These are phyloP conservation scores for Furcasterigmium sp. DNA, from an alignment of 2,329 filamentous ascomycete genomes.

Conservation along the genomic window DNA sequence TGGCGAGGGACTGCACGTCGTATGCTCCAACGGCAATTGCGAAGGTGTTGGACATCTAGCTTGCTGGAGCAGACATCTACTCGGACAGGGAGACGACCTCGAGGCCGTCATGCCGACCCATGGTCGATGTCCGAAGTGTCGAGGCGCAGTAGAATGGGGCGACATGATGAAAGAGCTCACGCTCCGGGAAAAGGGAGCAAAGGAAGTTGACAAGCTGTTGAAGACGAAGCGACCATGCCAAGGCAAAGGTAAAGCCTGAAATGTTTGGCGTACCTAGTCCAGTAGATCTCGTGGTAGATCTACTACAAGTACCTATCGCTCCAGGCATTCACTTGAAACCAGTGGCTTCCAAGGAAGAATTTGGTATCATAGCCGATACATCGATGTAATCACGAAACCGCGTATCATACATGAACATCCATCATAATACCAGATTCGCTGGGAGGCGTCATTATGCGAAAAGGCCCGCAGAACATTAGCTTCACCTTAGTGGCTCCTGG, in stretches of 20 bases:
- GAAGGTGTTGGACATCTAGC: conserved; percentile 54
- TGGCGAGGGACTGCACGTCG: conserved; percentile 46
- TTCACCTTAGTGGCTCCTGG: background rate
- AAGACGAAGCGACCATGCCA: conserved; percentile 36
- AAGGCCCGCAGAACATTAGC: no score
- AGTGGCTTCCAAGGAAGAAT: no score
- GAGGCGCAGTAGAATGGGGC: conserved; percentile 59
- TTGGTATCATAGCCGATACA: no score
- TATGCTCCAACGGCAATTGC: conserved; percentile 50
- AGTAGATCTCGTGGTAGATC: no score
- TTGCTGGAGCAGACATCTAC: conserved; percentile 52
- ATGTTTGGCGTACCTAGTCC: conserved; percentile 3
- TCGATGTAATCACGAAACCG: no score
- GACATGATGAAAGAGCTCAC: conserved; percentile 80
- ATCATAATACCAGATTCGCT: no score
- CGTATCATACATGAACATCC: no score
- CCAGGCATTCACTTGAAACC: no score
- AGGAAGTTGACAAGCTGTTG: conserved; percentile 65
- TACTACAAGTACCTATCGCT: no score
- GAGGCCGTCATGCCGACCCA: conserved; percentile 57
- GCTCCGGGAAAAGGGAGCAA: conserved; percentile 63
- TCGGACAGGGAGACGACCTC: conserved; percentile 26
- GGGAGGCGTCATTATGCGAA: no score
- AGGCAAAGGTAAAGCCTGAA: conserved; percentile 14
- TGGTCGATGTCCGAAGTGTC: conserved; percentile 69